A percentile compares a stretch with the other conserved stretches of the same genome.
phyloP scores from a whole-genome alignment of 2,329 filamentous ascomycete genomes.

The Xylariaceae sp. region DNA sequence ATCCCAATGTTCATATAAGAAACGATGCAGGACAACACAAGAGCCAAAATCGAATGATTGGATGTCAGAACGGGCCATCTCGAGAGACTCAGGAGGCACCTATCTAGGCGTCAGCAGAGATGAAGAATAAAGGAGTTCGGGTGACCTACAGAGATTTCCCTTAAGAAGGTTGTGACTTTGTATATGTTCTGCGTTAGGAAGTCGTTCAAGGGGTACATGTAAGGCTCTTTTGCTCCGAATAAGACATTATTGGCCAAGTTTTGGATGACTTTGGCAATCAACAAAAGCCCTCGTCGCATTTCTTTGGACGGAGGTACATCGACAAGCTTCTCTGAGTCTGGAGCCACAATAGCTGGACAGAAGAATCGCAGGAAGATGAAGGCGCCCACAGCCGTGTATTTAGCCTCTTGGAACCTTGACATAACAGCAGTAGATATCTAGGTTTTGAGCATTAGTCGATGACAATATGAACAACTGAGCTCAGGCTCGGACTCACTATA shows the following conservation, averaged over 20 bases:
- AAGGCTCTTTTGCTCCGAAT: conserved; percentile 68
- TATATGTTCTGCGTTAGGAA: conserved; percentile 67
- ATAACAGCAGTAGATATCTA: conserved; percentile 62
- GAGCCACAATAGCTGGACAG: conserved; percentile 67
- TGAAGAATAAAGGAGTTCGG: not conserved
- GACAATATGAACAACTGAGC: not conserved
- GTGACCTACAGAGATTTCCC: conserved; percentile 59
- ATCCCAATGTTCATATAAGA: conserved; percentile 69
- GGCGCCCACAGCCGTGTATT: conserved; percentile 67
- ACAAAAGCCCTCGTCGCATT: conserved; percentile 62
- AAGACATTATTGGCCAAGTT: conserved; percentile 69
- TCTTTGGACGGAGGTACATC: conserved; percentile 59
- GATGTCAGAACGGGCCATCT: conserved; percentile 35
- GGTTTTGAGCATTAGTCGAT: conserved; percentile 18
- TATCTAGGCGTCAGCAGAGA: conserved; percentile 21
- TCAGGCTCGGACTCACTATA: conserved; percentile 46
- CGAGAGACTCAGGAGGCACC: conserved; percentile 47
- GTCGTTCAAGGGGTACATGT: conserved; percentile 68
- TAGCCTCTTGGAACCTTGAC: conserved; percentile 62
- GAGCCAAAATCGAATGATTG: conserved; percentile 66
- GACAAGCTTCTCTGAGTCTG: conserved; percentile 64
- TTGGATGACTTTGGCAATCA: conserved; percentile 69
- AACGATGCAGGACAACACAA: conserved; percentile 65
- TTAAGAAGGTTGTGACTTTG: conserved; percentile 61
- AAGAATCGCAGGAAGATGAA: conserved; percentile 71